phyloP scores from a whole-genome alignment of 768 basidiomycete species.

The Mycena rosella region DNA sequence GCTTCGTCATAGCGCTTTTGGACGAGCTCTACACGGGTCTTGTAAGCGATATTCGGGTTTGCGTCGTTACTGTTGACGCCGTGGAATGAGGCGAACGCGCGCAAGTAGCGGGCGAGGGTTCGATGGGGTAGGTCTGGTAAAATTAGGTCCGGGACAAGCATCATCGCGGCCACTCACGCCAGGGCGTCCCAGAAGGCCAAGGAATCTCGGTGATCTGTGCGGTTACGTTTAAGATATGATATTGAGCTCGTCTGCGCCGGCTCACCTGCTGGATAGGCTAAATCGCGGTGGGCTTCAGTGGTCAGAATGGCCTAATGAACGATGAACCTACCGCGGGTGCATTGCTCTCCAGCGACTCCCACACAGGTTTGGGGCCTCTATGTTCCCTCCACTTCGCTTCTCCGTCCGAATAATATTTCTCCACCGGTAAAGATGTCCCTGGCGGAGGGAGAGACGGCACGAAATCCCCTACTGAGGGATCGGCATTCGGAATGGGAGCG shows the following conservation, averaged over 20 bases:
- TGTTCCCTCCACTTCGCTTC: constrained; percentile 35
- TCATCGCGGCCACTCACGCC: constrained; percentile 42
- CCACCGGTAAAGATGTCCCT: constrained; percentile 44
- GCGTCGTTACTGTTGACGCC: constrained; percentile 58
- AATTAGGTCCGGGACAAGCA: constrained; percentile 7
- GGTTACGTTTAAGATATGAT: constrained; percentile 25
- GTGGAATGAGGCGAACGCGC: constrained; percentile 56
- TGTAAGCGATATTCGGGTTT: constrained; percentile 55
- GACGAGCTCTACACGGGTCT: constrained; percentile 61
- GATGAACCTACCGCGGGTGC: constrained; percentile 36
- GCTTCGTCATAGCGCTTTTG: constrained; percentile 52
- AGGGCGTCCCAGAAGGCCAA: constrained; percentile 50
- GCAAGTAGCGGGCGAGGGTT: constrained; percentile 53
- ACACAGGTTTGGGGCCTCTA: constrained; percentile 28
- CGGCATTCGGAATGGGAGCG: constrained; percentile 52
- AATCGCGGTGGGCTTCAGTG: background rate
- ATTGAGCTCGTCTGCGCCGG: background rate
- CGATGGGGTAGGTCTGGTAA: constrained; percentile 53
- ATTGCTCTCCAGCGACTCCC: constrained; percentile 39
- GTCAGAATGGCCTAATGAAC: background rate
- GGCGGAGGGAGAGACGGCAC: constrained; percentile 52
- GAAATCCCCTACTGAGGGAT: constrained; percentile 50
- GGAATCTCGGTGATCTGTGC: constrained; percentile 48
- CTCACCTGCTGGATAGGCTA: constrained; percentile 39
- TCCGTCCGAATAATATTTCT: constrained; percentile 24